These are phyloP conservation scores for Cetraspora pellucida DNA, from an alignment of 192 early-diverging fungal genomes.

Conservation along the genomic window DNA sequence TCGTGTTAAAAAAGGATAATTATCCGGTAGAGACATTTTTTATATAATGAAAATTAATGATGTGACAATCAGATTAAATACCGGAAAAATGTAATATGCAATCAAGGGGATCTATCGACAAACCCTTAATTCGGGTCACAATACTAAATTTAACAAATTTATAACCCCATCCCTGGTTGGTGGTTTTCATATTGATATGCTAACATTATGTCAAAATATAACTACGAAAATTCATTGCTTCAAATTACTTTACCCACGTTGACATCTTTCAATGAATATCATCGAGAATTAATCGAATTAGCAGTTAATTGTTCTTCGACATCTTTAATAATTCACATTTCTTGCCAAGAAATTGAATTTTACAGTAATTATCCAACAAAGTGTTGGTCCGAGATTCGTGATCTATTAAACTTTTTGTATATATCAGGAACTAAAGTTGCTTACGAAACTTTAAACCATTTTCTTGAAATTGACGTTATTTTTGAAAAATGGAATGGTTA, in stretches of 20 bases:
- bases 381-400: constrained; percentile 7
- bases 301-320: neutral
- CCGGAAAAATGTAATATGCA: too few relatives aligned
- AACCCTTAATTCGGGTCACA: too few relatives aligned
- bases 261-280: neutral
- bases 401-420: constrained; percentile 46
- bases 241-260: constrained; percentile 11
- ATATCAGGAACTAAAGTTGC: constrained; percentile 52
- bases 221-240: constrained; percentile 3
- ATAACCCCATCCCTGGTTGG: too few relatives aligned
- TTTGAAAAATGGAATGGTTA: constrained; percentile 66
- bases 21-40: neutral
- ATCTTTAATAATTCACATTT: constrained; percentile 8
- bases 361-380: neutral
- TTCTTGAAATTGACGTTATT: constrained; percentile 61
- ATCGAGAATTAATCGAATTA: constrained; percentile 9
- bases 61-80: too few relatives aligned
- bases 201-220: neutral
- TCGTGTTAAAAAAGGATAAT: constrained; percentile 33
- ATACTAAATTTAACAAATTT: too few relatives aligned
- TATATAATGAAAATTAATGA: too few relatives aligned
- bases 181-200: too few relatives aligned
- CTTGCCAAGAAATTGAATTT: constrained; percentile 2
- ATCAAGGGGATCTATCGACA: too few relatives aligned
- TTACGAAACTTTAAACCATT: constrained; percentile 39